These are phyloP conservation scores for Staphylotrichum tortipilum DNA, from an alignment of 495 filamentous ascomycete genomes.

Conservation along the genomic window DNA sequence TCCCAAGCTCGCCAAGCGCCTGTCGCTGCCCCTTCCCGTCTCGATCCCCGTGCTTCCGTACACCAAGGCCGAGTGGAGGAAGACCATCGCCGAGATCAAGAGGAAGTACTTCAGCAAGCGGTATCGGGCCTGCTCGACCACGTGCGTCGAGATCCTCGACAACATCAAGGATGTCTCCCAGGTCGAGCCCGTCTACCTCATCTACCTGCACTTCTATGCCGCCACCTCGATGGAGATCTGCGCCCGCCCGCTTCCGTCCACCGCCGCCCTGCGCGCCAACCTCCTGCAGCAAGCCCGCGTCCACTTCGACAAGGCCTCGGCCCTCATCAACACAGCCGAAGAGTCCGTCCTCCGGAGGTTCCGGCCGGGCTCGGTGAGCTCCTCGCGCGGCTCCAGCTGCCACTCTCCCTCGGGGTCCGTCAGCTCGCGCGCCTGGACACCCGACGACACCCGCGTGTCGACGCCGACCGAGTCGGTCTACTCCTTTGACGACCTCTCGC, in stretches of 20 bases:
- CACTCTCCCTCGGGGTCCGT: slow-evolving; percentile 38
- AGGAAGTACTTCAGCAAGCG: slow-evolving; percentile 35
- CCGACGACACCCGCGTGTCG: slow-evolving; percentile 31
- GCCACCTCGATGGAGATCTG: slow-evolving; percentile 45
- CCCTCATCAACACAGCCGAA: slow-evolving; percentile 32
- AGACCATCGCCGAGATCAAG: slow-evolving; percentile 38
- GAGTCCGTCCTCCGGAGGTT: slow-evolving; percentile 25
- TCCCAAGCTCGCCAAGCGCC: slow-evolving; percentile 11
- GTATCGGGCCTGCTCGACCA: slow-evolving; percentile 38
- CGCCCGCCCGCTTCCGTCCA: slow-evolving; percentile 38
- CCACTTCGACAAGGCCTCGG: slow-evolving; percentile 39
- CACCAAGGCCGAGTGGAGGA: slow-evolving; percentile 34
- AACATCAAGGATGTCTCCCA: slow-evolving; percentile 31
- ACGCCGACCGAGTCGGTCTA: slow-evolving; percentile 37
- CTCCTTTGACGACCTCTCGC: slow-evolving; percentile 29
- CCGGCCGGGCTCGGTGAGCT: slow-evolving; percentile 26
- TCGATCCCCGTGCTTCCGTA: slow-evolving; percentile 20
- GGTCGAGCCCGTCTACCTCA: slow-evolving; percentile 40
- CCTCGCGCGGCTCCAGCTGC: slow-evolving; percentile 32
- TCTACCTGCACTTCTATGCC: slow-evolving; percentile 48
- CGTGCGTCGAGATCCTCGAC: slow-evolving; percentile 39
- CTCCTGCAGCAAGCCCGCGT: slow-evolving; percentile 40
- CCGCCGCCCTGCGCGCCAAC: slow-evolving; percentile 34
- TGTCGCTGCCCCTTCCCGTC: slow-evolving; percentile 13
- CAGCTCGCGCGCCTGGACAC: slow-evolving; percentile 35